Evolutionary conservation across 805 yeast genomes (phyloP), one percentile per base, ranked within the genome.

Genomic region (Kazachstania bromeliacearum): DNA sequence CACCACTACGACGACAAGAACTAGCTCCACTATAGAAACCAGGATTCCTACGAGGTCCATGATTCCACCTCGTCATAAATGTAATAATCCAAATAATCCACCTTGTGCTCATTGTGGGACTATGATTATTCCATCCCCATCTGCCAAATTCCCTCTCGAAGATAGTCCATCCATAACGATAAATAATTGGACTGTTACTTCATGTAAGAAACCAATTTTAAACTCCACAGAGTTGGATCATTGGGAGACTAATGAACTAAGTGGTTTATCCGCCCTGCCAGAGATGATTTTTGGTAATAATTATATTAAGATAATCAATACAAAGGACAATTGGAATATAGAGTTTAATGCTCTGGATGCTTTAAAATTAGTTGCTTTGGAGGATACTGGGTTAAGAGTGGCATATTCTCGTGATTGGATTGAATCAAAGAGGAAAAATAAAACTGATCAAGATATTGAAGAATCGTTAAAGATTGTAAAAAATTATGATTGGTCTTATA

Each of bases 261-360:
- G 80, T 36, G 77, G 77, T 12, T 74, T 89, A 42, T 28, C 31
- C 6, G 95, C 97, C 0, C 61, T 89, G 29, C 99, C 99, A 0
- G 99, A 92, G 57, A 92, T 92, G 97, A 87, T 92, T 5, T 92
- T 92, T 62, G 97, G 97, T 7, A 75, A 83, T 46, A 88, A 83
- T 53, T 60, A 61, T 38, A 75, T 87, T 8, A 70, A 67, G 34
- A 53, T 87, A 8, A 64, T 60, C 34, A 68, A 72, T 41, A 44
- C 47, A 3, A 37, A 44, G 8, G 48, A 64, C 33, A 9, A 26
- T 5, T 73, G 72, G 64, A 42, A 55, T 25, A 67, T 89, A 10
- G 68, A 65, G 29, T 87, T 88, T 59, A 79, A 82, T 52, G 79
- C 95, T 0, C 61, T 79, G 29, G 92, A 81, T 51, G 96, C 63